Evolutionary conservation across 2,329 filamentous ascomycete genomes (phyloP).

Genomic region (Colletotrichum lini): DNA sequence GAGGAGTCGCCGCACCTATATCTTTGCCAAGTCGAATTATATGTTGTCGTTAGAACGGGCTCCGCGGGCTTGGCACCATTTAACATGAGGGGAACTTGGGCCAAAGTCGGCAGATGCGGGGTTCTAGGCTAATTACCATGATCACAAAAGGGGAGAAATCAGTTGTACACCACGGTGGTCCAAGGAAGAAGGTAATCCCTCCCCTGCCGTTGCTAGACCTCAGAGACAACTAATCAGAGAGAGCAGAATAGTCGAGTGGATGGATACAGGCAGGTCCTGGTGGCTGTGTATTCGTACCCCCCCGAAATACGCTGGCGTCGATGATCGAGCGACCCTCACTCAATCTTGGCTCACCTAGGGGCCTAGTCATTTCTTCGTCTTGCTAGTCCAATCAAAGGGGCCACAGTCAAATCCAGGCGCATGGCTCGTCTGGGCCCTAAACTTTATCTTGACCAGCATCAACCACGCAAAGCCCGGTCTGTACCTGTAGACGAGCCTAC

Average conservation of each 20-base stretch:
- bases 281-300: too few species aligned
- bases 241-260: too few species aligned
- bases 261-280: too few species aligned
- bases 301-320: too few species aligned
- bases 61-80: conserved; percentile 5
- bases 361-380: too few species aligned
- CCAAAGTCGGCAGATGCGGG: neutral
- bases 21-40: conserved; percentile 12
- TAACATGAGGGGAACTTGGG: conserved; percentile 5
- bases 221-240: too few species aligned
- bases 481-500: neutral
- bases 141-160: neutral
- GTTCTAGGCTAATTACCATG: neutral
- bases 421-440: conserved; percentile 23
- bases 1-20: conserved; percentile 22
- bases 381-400: too few species aligned
- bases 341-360: too few species aligned
- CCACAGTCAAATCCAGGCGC: neutral
- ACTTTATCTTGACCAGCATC: conserved; percentile 36
- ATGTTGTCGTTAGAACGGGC: neutral
- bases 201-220: too few species aligned
- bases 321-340: too few species aligned
- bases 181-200: too few species aligned
- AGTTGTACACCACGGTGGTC: too few species aligned
- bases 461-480: conserved; percentile 27